Evolutionary conservation across 163 green algal genomes (phyloP).

Genomic region (Coccomyxa subellipsoidea): DNA sequence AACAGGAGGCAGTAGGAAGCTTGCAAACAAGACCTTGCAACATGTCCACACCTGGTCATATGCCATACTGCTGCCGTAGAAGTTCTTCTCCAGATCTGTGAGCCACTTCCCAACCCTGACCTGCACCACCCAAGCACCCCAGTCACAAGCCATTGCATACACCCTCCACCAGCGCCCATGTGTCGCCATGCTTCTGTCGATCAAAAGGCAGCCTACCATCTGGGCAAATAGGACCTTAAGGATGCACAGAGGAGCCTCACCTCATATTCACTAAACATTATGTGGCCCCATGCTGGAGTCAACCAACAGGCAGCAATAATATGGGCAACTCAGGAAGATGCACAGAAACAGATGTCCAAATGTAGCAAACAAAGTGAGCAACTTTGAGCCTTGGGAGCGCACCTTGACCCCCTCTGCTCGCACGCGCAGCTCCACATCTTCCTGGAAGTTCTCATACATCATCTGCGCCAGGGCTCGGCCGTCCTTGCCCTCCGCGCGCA

Average conservation of each 20-base stretch:
- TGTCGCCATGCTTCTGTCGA: too few relatives aligned
- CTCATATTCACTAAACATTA: too few relatives aligned
- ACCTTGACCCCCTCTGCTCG: conserved; percentile 53
- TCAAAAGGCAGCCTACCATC: too few relatives aligned
- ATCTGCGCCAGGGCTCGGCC: conserved; percentile 55
- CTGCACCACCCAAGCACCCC: conserved; percentile 15
- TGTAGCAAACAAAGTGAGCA: too few relatives aligned
- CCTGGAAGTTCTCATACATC: conserved; percentile 71
- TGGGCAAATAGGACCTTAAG: background rate
- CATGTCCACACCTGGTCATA: conserved; percentile 52
- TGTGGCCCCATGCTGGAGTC: too few relatives aligned
- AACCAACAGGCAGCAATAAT: too few relatives aligned
- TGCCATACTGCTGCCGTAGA: conserved; percentile 64
- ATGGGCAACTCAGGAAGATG: too few relatives aligned
- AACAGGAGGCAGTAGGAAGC: too few relatives aligned
- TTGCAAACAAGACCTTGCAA: background rate
- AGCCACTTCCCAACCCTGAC: conserved; percentile 61
- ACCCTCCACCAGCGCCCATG: too few relatives aligned
- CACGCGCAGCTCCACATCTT: conserved; percentile 65
- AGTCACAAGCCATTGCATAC: background rate
- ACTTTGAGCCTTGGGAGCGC: background rate
- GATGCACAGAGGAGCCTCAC: too few relatives aligned
- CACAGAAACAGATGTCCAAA: too few relatives aligned
- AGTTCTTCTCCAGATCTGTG: conserved; percentile 69
- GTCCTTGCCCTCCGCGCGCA: conserved; percentile 52